phyloP scores from a whole-genome alignment of 2,329 filamentous ascomycete genomes.

The Penicillium sp. region DNA sequence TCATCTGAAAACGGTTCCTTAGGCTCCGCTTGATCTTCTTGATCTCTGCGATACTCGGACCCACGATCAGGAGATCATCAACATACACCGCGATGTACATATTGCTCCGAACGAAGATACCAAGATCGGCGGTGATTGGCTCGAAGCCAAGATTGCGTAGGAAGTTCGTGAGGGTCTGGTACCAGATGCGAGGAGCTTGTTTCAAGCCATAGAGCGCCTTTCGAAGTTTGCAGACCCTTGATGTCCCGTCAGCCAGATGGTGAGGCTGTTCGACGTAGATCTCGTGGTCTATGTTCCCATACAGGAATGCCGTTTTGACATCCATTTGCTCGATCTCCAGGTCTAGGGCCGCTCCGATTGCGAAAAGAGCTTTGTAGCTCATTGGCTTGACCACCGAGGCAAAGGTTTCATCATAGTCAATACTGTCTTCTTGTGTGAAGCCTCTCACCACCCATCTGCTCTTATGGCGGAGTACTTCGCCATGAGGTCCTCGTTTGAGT shows the following conservation, averaged over 20 bases:
- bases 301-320: background rate
- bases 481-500: too few species aligned
- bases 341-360: background rate
- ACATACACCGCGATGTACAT: background rate
- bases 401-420: background rate
- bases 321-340: background rate
- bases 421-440: background rate
- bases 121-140: background rate
- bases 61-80: background rate
- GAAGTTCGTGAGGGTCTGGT: background rate
- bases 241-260: background rate
- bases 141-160: background rate
- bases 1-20: too few species aligned
- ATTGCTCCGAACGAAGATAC: background rate
- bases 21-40: background rate
- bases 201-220: background rate
- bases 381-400: background rate
- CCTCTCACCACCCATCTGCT: background rate
- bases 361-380: background rate
- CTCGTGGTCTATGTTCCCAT: background rate
- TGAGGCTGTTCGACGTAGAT: background rate
- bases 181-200: background rate
- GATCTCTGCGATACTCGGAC: background rate
- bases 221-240: background rate
- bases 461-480: too few species aligned